Conservation (phyloP, 768 basidiomycete species). For the Dentipellis sp. region DNA sequence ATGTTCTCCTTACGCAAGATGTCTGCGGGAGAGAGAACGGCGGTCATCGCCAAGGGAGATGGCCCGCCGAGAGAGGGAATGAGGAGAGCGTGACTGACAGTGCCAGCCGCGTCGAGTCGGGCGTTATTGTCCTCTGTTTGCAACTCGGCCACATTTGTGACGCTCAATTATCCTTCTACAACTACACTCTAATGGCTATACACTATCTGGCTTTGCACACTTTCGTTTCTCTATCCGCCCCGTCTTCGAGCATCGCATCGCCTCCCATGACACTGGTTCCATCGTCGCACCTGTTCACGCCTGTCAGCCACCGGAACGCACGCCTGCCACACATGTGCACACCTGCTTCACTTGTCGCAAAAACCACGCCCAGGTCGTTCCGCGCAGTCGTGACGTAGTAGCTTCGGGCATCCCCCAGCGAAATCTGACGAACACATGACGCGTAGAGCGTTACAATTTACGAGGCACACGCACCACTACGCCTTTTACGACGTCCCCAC, state of each 20-base stretch:
- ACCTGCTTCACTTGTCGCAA: constrained; percentile 84
- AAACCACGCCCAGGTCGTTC: constrained; percentile 87
- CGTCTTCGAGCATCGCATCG: constrained; percentile 82
- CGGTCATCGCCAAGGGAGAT: constrained; percentile 37
- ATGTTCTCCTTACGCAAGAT: constrained; percentile 47
- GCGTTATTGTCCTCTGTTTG: not conserved
- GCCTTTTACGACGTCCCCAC: constrained; percentile 84
- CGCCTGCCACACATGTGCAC: constrained; percentile 16
- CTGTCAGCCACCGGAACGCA: not conserved
- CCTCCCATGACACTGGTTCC: constrained; percentile 84
- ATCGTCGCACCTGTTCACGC: constrained; percentile 55
- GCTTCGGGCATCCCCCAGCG: constrained; percentile 83
- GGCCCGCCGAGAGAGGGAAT: constrained; percentile 13
- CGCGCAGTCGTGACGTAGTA: constrained; percentile 89
- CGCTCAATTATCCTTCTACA: not conserved
- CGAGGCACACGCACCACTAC: constrained; percentile 52
- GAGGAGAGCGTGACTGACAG: constrained; percentile 10
- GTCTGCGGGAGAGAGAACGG: constrained; percentile 54
- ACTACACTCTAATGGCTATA: constrained; percentile 23
- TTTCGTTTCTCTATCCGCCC: constrained; percentile 75
- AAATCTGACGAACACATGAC: constrained; percentile 45
- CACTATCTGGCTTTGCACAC: constrained; percentile 73
- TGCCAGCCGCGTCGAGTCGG: not conserved
- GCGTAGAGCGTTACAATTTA: no score
- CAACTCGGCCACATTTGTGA: not conserved